phyloP scores from a whole-genome alignment of 306 rosid genomes.

The Oemleria cerasiformis region DNA sequence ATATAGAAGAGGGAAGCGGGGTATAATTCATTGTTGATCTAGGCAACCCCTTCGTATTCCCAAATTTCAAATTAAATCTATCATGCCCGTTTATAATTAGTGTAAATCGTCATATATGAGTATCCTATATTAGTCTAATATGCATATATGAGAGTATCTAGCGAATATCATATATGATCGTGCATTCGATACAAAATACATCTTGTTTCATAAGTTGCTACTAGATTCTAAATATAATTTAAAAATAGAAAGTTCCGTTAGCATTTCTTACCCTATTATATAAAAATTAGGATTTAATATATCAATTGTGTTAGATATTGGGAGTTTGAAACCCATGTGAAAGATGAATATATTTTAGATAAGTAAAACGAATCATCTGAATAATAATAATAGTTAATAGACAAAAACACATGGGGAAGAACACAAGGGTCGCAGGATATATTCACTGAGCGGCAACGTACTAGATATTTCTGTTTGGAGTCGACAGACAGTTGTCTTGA shows the following conservation, averaged over 20 bases:
- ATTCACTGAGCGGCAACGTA: background rate
- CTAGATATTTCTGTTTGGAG: background rate
- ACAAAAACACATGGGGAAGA: conserved; percentile 3
- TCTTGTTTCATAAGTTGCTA: too few species aligned
- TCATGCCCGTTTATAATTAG: too few species aligned
- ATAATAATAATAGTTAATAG: conserved; percentile 2
- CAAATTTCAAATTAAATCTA: too few species aligned
- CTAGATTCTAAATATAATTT: background rate
- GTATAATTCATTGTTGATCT: too few species aligned
- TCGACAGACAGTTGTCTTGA: conserved; percentile 1
- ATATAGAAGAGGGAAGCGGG: too few species aligned
- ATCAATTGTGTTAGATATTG: background rate
- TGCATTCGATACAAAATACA: too few species aligned
- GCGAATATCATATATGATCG: too few species aligned
- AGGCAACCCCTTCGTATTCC: too few species aligned
- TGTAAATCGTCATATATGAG: too few species aligned
- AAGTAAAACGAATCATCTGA: conserved; percentile 1
- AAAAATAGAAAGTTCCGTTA: too few species aligned
- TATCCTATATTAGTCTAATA: too few species aligned
- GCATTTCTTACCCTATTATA: background rate
- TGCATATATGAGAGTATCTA: too few species aligned
- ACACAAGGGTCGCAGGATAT: background rate
- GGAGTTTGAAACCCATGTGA: conserved; percentile 7
- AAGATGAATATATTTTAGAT: background rate
- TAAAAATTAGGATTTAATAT: background rate